These are phyloP conservation scores for Macrophomina tecta DNA, from an alignment of 2,329 filamentous ascomycete genomes.

Conservation along the genomic window DNA sequence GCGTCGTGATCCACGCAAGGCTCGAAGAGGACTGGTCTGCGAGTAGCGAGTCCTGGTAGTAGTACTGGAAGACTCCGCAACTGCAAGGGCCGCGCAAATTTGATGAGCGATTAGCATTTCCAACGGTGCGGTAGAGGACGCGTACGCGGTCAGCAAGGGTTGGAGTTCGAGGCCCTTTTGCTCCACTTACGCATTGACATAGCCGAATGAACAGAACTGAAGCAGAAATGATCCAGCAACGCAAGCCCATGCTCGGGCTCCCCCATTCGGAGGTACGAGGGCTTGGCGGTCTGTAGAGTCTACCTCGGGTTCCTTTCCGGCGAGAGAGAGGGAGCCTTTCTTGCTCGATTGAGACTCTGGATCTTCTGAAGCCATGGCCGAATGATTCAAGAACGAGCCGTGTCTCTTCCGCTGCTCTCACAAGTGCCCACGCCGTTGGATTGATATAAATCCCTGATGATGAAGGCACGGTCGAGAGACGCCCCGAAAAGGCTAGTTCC, in stretches of 20 bases:
- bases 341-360: background rate
- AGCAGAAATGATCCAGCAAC: conserved; percentile 26
- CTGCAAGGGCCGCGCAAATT: background rate
- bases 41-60: conserved; percentile 45
- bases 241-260: conserved; percentile 21
- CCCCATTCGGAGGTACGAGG: conserved; percentile 25
- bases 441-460: background rate
- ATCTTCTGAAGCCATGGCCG: background rate
- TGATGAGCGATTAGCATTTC: background rate
- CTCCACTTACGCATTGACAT: conserved; percentile 29
- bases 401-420: background rate
- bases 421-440: background rate
- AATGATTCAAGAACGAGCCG: too few species aligned
- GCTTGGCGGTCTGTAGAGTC: conserved; percentile 12
- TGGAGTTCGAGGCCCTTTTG: background rate
- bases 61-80: conserved; percentile 47
- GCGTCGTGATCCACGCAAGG: conserved; percentile 48
- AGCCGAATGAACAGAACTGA: conserved; percentile 29
- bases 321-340: background rate
- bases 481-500: conserved; percentile 6
- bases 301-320: background rate
- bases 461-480: background rate
- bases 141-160: background rate
- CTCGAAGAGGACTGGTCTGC: conserved; percentile 35
- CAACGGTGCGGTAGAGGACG: background rate